Evolutionary conservation across 345 rosid genomes (phyloP), one percentile per base, ranked within the genome.

Genomic region (Sisymbrium irio): DNA sequence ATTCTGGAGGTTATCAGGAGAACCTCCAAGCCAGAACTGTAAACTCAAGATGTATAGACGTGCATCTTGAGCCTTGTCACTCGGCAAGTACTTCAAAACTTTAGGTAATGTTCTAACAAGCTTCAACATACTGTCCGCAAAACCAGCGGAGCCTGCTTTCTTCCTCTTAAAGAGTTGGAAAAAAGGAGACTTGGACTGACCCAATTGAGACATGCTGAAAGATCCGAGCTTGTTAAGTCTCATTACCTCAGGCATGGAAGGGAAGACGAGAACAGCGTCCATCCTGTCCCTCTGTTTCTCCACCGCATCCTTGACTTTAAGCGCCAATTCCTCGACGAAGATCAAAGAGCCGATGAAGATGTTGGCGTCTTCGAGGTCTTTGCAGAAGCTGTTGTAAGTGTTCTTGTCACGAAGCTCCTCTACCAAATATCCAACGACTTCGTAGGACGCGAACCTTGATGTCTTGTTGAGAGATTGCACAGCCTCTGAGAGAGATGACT

Each of bases 231-330:
- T 95, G 86, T 92, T 95, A 0, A 95, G 83, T 80, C 99, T 90
- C 99, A 95, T 95, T 45, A 95, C 97, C 79, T 92, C 99, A 36
- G 99, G 99, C 99, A 95, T 95, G 35, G 97, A 95, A 75, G 99
- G 99, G 88, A 95, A 95, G 49, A 95, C 97, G 57, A 95, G 84
- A 60, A 95, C 99, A 3, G 99, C 97, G 61, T 95, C 97, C 68
- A 95, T 88, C 79, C 97, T 86, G 65, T 92, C 97, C 83, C 97
- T 86, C 45, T 92, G 86, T 64, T 87, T 95, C 89, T 95, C 99
- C 76, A 92, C 97, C 0, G 99, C 99, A 25, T 81, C 80, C 69
- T 90, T 92, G 13, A 95, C 93, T 73, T 90, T 95, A 82, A 88
- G 62, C 4, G 99, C 97, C 28, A 95, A 83, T 84, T 95, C 97